phyloP scores from a whole-genome alignment of 768 basidiomycete genomes.

The Pulveroboletus sp. region DNA sequence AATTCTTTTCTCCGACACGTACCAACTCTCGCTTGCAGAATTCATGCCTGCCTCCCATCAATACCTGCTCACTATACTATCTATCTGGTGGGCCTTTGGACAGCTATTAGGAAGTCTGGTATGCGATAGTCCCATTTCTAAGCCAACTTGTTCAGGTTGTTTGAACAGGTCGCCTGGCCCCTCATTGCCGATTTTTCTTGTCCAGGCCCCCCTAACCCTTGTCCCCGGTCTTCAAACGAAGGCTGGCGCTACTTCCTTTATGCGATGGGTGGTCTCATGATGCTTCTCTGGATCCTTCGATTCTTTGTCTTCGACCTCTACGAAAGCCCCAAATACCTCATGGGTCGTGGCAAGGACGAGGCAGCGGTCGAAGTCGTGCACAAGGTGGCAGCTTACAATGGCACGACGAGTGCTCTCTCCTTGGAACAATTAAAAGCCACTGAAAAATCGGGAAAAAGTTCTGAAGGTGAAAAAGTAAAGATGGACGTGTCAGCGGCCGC shows the following conservation, averaged over 20 bases:
- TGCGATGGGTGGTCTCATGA: conserved; percentile 68
- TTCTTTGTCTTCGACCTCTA: conserved; percentile 66
- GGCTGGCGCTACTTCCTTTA: conserved; percentile 81
- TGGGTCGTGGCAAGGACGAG: conserved; percentile 63
- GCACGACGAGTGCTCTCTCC: conserved; percentile 45
- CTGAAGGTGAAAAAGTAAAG: conserved; percentile 8
- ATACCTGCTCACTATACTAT: conserved; percentile 70
- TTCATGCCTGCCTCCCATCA: conserved; percentile 72
- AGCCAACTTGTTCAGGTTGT: neutral
- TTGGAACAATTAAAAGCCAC: conserved; percentile 44
- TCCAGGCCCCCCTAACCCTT: conserved; percentile 42
- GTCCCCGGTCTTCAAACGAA: conserved; percentile 53
- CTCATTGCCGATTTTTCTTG: conserved; percentile 71
- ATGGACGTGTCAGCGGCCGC: conserved; percentile 37
- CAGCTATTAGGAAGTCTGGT: conserved; percentile 60
- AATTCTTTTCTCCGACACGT: neutral
- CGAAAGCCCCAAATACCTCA: conserved; percentile 71
- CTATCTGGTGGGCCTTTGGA: conserved; percentile 80
- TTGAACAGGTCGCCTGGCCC: conserved; percentile 63
- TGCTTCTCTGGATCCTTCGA: conserved; percentile 58
- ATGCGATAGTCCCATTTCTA: neutral
- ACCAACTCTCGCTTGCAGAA: conserved; percentile 37
- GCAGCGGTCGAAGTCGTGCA: conserved; percentile 62
- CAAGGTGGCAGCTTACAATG: conserved; percentile 59
- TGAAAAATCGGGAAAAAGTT: conserved; percentile 11